Conservation (phyloP, 257 asterid species). For the Solanum etuberosum region DNA sequence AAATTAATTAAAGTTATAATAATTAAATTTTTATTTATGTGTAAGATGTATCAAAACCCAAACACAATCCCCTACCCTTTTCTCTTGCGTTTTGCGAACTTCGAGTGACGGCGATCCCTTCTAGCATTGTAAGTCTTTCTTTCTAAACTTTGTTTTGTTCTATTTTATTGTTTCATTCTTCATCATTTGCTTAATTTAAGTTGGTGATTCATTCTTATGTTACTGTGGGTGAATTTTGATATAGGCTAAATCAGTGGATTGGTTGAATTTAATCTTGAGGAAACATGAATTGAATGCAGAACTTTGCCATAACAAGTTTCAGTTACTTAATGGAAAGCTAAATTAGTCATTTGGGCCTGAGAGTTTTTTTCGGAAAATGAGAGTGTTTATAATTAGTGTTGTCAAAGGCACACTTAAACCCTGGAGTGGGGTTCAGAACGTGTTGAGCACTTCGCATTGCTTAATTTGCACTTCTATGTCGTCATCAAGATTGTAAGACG, state of each 20-base stretch:
- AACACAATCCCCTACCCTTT: background rate
- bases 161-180: background rate
- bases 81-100: background rate
- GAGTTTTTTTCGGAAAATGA: background rate
- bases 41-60: background rate
- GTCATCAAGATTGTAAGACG: background rate
- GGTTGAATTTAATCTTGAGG: background rate
- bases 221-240: background rate
- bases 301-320: background rate
- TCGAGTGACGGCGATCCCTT: background rate
- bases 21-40: too few relatives aligned
- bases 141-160: background rate
- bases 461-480: background rate
- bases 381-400: background rate
- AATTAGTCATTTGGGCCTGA: background rate
- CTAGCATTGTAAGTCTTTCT: background rate
- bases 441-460: background rate
- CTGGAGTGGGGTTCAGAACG: background rate
- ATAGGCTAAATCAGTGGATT: background rate
- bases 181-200: background rate
- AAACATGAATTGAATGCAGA: background rate
- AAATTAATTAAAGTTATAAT: background rate
- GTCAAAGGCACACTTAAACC: background rate
- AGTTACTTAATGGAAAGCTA: background rate
- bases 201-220: background rate